Conservation (phyloP, 2,329 filamentous ascomycete genomes). For the Uncinocarpus reesii region DNA sequence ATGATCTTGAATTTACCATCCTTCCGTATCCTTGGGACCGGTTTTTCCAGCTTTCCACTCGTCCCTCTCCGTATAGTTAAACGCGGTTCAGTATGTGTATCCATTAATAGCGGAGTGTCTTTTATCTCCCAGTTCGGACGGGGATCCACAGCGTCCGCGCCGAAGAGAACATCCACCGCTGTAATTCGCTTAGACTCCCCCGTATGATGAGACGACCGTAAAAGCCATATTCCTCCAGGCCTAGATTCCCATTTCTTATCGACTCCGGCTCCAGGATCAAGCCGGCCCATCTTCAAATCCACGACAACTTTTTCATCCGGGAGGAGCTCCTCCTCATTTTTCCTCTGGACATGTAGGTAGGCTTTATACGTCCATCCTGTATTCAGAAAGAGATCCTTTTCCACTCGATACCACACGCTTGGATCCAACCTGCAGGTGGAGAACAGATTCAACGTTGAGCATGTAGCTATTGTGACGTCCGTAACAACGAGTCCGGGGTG, state of each 20-base stretch:
- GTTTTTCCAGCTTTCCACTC: constrained; percentile 54
- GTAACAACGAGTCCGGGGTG: constrained; percentile 76
- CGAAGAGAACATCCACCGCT: constrained; percentile 76
- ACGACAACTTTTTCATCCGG: constrained; percentile 67
- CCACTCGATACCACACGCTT: constrained; percentile 67
- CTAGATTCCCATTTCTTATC: constrained; percentile 64
- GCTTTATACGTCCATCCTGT: constrained; percentile 64
- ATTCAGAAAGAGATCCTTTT: constrained; percentile 79
- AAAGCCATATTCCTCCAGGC: constrained; percentile 69
- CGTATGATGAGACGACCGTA: constrained; percentile 61
- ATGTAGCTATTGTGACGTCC: constrained; percentile 68
- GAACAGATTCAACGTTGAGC: constrained; percentile 63
- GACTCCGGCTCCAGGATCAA: constrained; percentile 54
- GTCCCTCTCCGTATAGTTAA: constrained; percentile 68
- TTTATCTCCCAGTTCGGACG: constrained; percentile 73
- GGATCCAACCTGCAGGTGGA: constrained; percentile 65
- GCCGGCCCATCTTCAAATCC: constrained; percentile 63
- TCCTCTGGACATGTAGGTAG: constrained; percentile 71
- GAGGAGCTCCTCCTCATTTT: constrained; percentile 72
- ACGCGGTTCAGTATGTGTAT: constrained; percentile 55
- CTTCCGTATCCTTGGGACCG: constrained; percentile 65
- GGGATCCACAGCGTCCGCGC: constrained; percentile 82
- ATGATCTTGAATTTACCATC: constrained; percentile 96
- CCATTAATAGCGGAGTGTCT: constrained; percentile 61
- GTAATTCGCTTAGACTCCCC: constrained; percentile 70